These are phyloP conservation scores for Mytilinidion resinicola DNA, from an alignment of 495 filamentous ascomycete species.

Conservation along the genomic window DNA sequence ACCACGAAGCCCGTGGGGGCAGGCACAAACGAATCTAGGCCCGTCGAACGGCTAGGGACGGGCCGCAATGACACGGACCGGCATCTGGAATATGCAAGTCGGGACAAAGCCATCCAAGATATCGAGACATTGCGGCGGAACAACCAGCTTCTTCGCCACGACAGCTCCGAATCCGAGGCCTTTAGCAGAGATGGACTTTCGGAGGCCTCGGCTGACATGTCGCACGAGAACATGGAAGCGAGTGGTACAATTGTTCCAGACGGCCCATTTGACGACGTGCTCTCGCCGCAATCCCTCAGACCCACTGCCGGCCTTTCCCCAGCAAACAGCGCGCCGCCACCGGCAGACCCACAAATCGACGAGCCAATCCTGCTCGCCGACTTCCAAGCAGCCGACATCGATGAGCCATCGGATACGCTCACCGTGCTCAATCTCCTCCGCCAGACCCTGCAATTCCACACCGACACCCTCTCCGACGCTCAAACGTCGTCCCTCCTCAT, in stretches of 20 bases:
- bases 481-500: constrained; percentile 33
- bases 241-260: constrained; percentile 36
- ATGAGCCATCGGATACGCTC: constrained; percentile 25
- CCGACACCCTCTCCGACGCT: constrained; percentile 25
- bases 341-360: constrained; percentile 19
- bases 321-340: constrained; percentile 23
- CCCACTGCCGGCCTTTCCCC: constrained; percentile 2
- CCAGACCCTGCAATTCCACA: constrained; percentile 29
- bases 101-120: constrained; percentile 22
- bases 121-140: constrained; percentile 24
- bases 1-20: constrained; percentile 5
- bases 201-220: constrained; percentile 11
- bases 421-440: constrained; percentile 28
- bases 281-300: constrained; percentile 11
- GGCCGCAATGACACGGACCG: constrained; percentile 13
- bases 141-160: constrained; percentile 27
- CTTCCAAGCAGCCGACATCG: constrained; percentile 18
- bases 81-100: constrained; percentile 6
- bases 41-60: constrained; percentile 9
- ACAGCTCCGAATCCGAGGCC: constrained; percentile 29
- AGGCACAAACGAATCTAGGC: constrained; percentile 1
- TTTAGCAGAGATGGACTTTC: constrained; percentile 16
- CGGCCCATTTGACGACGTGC: constrained; percentile 7
- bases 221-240: constrained; percentile 27
- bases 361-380: constrained; percentile 26